phyloP scores from a whole-genome alignment of 2,329 filamentous ascomycete genomes.

The Arthrocladium fulminans region DNA sequence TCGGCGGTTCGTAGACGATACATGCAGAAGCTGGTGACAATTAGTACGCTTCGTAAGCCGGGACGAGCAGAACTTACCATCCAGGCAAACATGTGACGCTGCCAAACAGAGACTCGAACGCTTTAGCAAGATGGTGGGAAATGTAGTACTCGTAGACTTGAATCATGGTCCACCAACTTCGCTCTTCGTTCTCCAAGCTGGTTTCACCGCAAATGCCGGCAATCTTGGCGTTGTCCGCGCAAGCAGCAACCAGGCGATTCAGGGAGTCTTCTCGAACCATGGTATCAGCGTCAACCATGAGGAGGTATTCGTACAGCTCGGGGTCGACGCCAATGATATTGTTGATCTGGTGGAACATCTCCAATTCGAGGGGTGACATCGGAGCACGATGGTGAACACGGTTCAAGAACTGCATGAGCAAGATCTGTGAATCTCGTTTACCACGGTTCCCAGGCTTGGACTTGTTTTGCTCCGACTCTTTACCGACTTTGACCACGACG shows the following conservation, averaged over 20 bases:
- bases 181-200: slow-evolving; percentile 87
- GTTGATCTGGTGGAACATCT: slow-evolving; percentile 99
- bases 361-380: slow-evolving; percentile 92
- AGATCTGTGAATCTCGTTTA: slow-evolving; percentile 94
- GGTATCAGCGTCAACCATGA: slow-evolving; percentile 98
- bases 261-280: slow-evolving; percentile 85
- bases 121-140: slow-evolving; percentile 92
- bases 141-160: slow-evolving; percentile 99
- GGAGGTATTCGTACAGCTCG: slow-evolving; percentile 89
- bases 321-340: slow-evolving; percentile 98
- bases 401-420: slow-evolving; percentile 96
- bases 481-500: slow-evolving; percentile 93
- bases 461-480: slow-evolving; percentile 85
- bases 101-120: slow-evolving; percentile 93
- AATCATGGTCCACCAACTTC: slow-evolving; percentile 99
- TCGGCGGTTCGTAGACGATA: slow-evolving; percentile 91
- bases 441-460: slow-evolving; percentile 94
- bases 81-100: slow-evolving; percentile 97
- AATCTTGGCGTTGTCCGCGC: slow-evolving; percentile 89
- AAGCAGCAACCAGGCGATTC: slow-evolving; percentile 84
- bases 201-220: slow-evolving; percentile 97
- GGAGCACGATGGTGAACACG: slow-evolving; percentile 87
- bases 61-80: slow-evolving; percentile 59
- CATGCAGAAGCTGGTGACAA: slow-evolving; percentile 78
- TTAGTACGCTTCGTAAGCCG: slow-evolving; percentile 28